Base-by-base conservation (phyloP, 306 rosid species). In the Prosopis cineraria region DNA sequence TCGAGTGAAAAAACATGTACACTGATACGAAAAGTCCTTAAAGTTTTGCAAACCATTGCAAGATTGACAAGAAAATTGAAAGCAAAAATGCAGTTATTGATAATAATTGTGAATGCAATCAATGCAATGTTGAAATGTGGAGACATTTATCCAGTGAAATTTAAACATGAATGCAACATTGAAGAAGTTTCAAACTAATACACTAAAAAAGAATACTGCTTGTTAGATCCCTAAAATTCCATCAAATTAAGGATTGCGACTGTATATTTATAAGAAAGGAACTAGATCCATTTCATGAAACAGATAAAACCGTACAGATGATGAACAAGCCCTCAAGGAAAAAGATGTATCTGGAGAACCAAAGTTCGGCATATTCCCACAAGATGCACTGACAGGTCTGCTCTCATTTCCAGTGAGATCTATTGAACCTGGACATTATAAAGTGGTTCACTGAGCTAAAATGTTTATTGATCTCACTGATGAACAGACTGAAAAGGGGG, bases 271-370 rank as follows among this genome's bases (percentile, higher is more conserved):
- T 79, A 53, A 76, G 34, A 2, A 78, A 31, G 76, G 68, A 62
- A 5, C 12, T 8, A 16, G 3, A 41, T 25, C 16, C 68, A 45
- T 58, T 55, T 33, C 41, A 68, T 59, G 24, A 78, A 83, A 67
- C 37, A 45, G 63, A 80, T 73, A 73, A 48, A 83, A 74, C 84
- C 96, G 63, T 88, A 90, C 97, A 73, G 85, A 65, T 73, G 92
- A 87, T 70, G 98, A 87, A 80, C 97, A 91, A 84, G 92, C 84
- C 88, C 88, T 87, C 79, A 84, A 79, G 74, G 76, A 39, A 68
- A 81, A 85, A 68, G 68, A 76, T 52, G 67, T 64, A 76, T 83
- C 85, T 73, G 29, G 55, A 44, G 86, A 55, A 74, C 59, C 29
- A 47, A 69, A 72, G 78, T 79, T 85, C 41, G 76, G 65, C 71